Conservation (phyloP, 805 yeast species). For the Suhomyces prunicola region DNA sequence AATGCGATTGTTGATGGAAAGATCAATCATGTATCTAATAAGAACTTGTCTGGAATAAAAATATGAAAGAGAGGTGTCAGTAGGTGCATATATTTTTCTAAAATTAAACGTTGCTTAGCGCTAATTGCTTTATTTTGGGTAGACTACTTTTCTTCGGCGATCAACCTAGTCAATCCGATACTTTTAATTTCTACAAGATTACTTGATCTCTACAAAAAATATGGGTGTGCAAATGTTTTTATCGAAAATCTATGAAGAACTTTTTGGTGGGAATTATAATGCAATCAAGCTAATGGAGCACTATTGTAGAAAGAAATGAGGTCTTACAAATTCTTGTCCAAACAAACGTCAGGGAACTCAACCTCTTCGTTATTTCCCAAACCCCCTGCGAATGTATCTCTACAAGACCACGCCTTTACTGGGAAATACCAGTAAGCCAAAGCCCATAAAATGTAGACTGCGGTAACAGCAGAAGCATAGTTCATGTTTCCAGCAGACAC, state of each 20-base stretch:
- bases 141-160: neutral
- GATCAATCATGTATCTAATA: conserved; percentile 38
- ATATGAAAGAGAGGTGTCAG: conserved; percentile 55
- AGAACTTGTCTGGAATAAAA: conserved; percentile 49
- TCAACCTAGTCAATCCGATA: too few relatives aligned
- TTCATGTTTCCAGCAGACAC: conserved; percentile 27
- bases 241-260: neutral
- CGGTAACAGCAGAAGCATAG: conserved; percentile 26
- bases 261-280: neutral
- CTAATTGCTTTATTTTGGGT: neutral
- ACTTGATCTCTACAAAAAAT: neutral
- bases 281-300: neutral
- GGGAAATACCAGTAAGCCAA: conserved; percentile 45
- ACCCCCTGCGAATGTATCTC: conserved; percentile 43
- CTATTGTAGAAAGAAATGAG: neutral
- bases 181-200: neutral
- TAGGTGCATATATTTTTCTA: conserved; percentile 34
- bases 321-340: conserved; percentile 19
- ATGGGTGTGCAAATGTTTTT: neutral
- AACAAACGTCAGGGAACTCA: conserved; percentile 44
- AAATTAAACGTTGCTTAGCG: neutral
- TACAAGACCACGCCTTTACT: conserved; percentile 33
- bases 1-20: conserved; percentile 49
- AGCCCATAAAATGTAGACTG: conserved; percentile 30
- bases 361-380: conserved; percentile 36